Conservation (phyloP, 2,329 filamentous ascomycete genomes). For the Xylariaceae sp. region DNA sequence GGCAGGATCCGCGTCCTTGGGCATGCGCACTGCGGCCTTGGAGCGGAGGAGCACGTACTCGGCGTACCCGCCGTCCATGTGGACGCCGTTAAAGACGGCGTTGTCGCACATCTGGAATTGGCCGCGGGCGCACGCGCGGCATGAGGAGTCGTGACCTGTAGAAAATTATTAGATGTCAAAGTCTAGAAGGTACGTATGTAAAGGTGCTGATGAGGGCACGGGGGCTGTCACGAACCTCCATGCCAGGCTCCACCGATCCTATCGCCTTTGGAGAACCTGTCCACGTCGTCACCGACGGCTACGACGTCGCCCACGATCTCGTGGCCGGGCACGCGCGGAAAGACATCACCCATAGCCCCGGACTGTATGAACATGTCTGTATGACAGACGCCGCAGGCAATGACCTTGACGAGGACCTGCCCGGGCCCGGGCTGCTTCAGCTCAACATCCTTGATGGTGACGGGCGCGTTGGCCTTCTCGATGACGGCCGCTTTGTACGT, state of each 20-base stretch:
- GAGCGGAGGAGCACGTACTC: conserved; percentile 58
- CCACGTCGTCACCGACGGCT: conserved; percentile 53
- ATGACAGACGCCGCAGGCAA: conserved; percentile 70
- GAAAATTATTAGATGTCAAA: not conserved
- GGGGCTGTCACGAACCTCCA: conserved; percentile 40
- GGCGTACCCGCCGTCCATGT: conserved; percentile 62
- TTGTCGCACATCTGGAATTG: conserved; percentile 67
- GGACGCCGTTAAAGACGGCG: conserved; percentile 59
- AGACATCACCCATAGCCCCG: conserved; percentile 50
- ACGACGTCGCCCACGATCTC: conserved; percentile 67
- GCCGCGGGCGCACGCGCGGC: conserved; percentile 58
- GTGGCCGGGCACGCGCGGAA: conserved; percentile 64
- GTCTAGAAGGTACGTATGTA: too few species aligned
- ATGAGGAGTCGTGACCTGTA: conserved; percentile 55
- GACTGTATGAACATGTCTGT: conserved; percentile 48
- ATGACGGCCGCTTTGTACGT: conserved; percentile 65
- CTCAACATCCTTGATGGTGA: conserved; percentile 55
- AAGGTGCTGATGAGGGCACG: too few species aligned
- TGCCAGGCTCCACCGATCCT: conserved; percentile 67
- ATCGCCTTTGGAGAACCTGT: conserved; percentile 58
- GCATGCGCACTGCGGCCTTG: conserved; percentile 57
- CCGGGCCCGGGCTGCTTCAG: conserved; percentile 51
- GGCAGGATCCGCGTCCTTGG: conserved; percentile 46
- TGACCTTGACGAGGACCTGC: conserved; percentile 65
- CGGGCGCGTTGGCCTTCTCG: conserved; percentile 44